phyloP scores from a whole-genome alignment of 2,329 filamentous ascomycete species.

The Pseudogymnoascus sp. region DNA sequence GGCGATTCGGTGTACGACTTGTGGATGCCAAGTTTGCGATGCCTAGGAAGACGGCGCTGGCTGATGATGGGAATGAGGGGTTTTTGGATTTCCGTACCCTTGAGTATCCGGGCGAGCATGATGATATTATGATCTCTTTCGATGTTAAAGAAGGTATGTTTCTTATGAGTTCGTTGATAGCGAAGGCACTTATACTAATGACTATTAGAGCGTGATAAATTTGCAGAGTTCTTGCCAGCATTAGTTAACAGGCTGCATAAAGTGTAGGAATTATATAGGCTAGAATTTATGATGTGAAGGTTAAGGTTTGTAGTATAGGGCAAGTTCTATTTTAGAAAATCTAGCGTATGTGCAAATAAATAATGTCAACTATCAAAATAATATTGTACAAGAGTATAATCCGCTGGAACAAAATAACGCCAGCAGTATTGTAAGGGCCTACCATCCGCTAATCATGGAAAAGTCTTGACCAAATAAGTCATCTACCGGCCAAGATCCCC shows the following conservation, averaged over 20 bases:
- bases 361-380: neutral
- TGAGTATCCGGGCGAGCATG: conserved; percentile 85
- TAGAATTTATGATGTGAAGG: neutral
- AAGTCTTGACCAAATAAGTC: neutral
- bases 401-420: neutral
- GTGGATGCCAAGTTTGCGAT: conserved; percentile 83
- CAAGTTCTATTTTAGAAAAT: neutral
- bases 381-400: neutral
- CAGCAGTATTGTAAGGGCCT: neutral
- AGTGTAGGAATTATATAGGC: neutral
- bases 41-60: conserved; percentile 43
- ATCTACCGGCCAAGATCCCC: neutral
- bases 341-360: neutral
- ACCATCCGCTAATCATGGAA: neutral
- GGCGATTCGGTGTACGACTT: conserved; percentile 66
- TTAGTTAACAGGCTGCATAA: neutral
- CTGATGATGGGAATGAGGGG: conserved; percentile 51
- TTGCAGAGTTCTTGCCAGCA: neutral
- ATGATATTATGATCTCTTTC: conserved; percentile 82
- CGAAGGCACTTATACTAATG: neutral
- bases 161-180: neutral
- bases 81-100: conserved; percentile 83
- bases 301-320: neutral
- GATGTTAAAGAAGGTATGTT: conserved; percentile 68
- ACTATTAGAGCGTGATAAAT: neutral